A percentile compares a stretch with the other conserved stretches of the same genome.
These are phyloP conservation scores for Phalaenopsis hybrid DNA, from an alignment of 116 monocot species.

Conservation along the genomic window DNA sequence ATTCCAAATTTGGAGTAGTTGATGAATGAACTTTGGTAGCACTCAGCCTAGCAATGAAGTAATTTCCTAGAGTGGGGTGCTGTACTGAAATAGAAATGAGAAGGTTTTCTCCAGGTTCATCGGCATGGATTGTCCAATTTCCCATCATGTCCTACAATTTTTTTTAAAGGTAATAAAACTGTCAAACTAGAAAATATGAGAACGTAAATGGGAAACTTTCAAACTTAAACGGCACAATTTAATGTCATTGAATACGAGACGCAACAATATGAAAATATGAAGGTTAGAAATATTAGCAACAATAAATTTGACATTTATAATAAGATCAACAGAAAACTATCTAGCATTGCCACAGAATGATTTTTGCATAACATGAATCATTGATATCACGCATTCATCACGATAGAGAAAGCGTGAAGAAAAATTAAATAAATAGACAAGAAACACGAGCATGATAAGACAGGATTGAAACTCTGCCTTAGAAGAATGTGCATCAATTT, in stretches of 20 bases:
- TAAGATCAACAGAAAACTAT: neutral
- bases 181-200: neutral
- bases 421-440: no score
- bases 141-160: conserved; percentile 81
- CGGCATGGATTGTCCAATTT: conserved; percentile 65
- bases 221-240: neutral
- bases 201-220: neutral
- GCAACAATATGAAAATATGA: neutral
- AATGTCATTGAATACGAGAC: neutral
- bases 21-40: conserved; percentile 44
- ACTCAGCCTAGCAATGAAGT: conserved; percentile 66
- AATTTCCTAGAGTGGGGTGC: conserved; percentile 79
- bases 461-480: no score
- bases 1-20: conserved; percentile 18
- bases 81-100: conserved; percentile 67
- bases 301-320: neutral
- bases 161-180: neutral
- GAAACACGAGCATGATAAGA: no score
- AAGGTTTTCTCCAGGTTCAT: conserved; percentile 57
- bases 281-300: neutral
- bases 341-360: neutral
- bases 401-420: no score
- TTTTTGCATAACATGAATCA: neutral
- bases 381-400: neutral
- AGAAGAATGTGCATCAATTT: no score